Base-by-base conservation (phyloP, 345 rosid genomes). In the Psidium guajava region DNA sequence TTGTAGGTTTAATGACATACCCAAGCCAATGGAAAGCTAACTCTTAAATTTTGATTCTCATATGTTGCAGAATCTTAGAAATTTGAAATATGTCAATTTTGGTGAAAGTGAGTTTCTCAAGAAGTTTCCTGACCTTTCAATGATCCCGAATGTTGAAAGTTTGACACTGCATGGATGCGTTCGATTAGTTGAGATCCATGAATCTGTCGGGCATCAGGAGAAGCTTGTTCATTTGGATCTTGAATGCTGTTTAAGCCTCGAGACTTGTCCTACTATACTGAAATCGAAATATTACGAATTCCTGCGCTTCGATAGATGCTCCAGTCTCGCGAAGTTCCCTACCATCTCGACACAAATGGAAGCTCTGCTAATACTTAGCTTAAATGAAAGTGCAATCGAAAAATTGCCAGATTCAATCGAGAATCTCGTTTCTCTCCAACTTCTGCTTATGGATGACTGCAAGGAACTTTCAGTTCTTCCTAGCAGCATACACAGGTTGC, bases 401-500 rank as follows among this genome's bases (percentile, higher is more conserved):
- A 86, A 40, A 44, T 69, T 90, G 54, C 91, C 88, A 56, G 69
- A 82, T 4, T 88, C 90, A 42, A 86, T 90, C 57, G 61, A 54
- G 47, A 42, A 86, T 82, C 64, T 88, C 22, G 64, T 64, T 12
- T 80, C 86, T 3, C 87, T 90, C 54, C 28, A 18, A 55, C 27
- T 51, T 74, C 36, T 89, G 27, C 47, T 52, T 24, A 50, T 87
- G 50, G 49, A 57, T 24, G 54, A 21, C 74, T 89, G 91, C 86
- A 81, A 56, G 80, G 42, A 86, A 64, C 87, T 89, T 50, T 51
- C 74, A 40, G 42, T 25, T 51, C 83, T 89, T 84, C 88, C 91
- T 6, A 64, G n/a, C 58, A 22, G 58, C 58, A 86, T 89, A 18
- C 85, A 83, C 50, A 69, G 15, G 27, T 83, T 89, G 83, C 11